Base-by-base conservation (phyloP, 257 asterid species). In the Solanum ossicruentum region DNA sequence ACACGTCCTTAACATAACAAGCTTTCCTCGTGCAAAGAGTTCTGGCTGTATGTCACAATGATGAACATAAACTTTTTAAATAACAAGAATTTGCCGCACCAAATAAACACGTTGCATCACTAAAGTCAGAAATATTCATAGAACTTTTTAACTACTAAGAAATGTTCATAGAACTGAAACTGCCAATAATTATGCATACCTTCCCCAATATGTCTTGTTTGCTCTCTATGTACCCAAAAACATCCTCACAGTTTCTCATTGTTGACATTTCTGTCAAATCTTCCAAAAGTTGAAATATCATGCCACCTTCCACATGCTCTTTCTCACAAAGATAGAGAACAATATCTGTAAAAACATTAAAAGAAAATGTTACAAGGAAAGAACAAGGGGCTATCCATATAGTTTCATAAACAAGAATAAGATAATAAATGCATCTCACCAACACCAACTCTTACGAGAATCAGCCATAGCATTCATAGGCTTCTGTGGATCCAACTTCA, bases 231-330 rank as follows among this genome's bases (percentile, higher is more conserved):
- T 93, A 96, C 1, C 98, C 98, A 88, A 96, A 96, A 71, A 95
- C 86, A 85, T 95, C 99, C 91, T 96, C 91, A 89, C 99, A 96
- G 84, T 95, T 96, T 91, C 94, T 93, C 99, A 96, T 96, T 41
- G 99, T 96, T 63, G 99, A 96, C 98, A 96, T 95, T 90, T 96
- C 99, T 69, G 98, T 96, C 92, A 96, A 91, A 94, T 96, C 99
- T 88, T 96, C 99, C 88, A 96, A 86, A 84, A 96, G 98, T 92
- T 95, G 98, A 90, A 96, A 96, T 88, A 96, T 96, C 98, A 95
- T 95, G 85, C 99, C 99, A 84, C 98, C 97, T 92, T 96, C 99
- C 78, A 96, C 85, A 84, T 95, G 98, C 80, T 96, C 99, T 87
- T 93, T 95, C 97, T 96, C 99, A 88, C 98, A 96, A 66, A 96